Evolutionary conservation across 2,329 filamentous ascomycete genomes (phyloP).

Genomic region (Aspergillus melleus): DNA sequence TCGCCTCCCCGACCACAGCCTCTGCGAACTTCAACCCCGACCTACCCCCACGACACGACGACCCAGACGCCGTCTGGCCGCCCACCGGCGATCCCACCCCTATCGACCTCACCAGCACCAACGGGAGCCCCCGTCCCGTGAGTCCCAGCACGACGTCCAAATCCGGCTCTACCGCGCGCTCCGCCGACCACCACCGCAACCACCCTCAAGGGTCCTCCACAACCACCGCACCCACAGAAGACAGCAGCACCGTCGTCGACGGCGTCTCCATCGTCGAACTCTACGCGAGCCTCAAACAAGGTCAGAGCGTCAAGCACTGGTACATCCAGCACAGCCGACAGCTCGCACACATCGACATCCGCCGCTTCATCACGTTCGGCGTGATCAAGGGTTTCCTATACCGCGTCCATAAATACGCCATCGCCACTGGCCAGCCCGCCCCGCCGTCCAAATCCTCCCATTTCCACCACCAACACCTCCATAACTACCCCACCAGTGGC

Average conservation of each 20-base stretch:
- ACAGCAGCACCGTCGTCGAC: constrained; percentile 34
- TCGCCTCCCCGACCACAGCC: constrained; percentile 30
- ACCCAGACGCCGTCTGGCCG: constrained; percentile 46
- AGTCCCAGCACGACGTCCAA: constrained; percentile 12
- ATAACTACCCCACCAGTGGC: constrained; percentile 20
- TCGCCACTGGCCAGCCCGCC: constrained; percentile 47
- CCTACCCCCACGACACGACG: constrained; percentile 23
- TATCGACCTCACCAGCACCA: constrained; percentile 16
- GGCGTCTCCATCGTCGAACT: constrained; percentile 67
- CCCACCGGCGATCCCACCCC: constrained; percentile 32
- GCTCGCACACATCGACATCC: constrained; percentile 77
- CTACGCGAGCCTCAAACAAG: constrained; percentile 81
- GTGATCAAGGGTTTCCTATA: constrained; percentile 94
- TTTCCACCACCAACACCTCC: constrained; percentile 15
- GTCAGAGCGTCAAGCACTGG: constrained; percentile 85
- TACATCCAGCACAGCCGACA: constrained; percentile 71
- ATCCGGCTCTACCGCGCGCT: constrained; percentile 11
- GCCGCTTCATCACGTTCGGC: constrained; percentile 91
- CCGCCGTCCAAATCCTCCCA: constrained; percentile 24
- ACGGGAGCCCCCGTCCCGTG: constrained; percentile 9
- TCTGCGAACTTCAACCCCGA: constrained; percentile 14
- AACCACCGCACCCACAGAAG: not conserved
- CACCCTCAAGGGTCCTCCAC: constrained; percentile 7
- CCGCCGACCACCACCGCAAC: constrained; percentile 10
- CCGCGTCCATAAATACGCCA: constrained; percentile 86